Base-by-base conservation (phyloP, 2,329 filamentous ascomycete genomes). In the Chaetomiaceae sp. region DNA sequence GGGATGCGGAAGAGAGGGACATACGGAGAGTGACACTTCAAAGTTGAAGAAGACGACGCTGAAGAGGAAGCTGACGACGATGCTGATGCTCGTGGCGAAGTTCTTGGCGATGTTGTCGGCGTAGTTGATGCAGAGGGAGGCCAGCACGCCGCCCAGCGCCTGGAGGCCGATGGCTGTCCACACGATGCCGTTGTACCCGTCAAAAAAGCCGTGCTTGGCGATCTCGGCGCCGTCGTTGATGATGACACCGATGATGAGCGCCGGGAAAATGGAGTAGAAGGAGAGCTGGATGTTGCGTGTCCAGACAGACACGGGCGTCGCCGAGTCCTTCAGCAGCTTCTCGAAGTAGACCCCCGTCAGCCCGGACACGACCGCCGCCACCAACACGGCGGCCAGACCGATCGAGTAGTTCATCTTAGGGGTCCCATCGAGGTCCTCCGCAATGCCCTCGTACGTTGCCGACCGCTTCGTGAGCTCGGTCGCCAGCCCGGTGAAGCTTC, bases 201-300 rank as follows among this genome's bases (percentile, higher is more conserved):
- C 86, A 60, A 99, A 97, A 69, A 97, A 95, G 12, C 93, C 93
- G 55, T 88, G 83, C 66, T 86, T 82, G 21, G 85, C 78, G 57
- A 99, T 90, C 35, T 87, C 85, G 54, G 84, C 81, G 21, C 92
- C 93, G 59, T 99, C 93, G 57, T 89, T 87, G 70, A 88, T 87
- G 3, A 95, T 71, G 5, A 97, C 85, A 1, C 92, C 93, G 46
- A 95, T 77, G 51, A 97, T 82, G 0, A 96, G 75, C 1, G 91
- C 87, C 0, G 92, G 89, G 61, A 96, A 92, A 1, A 97, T 75
- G 1, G 91, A 96, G 72, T 96, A 99, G 64, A 96, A 88, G 1
- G 90, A 91, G 20, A 99, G 74, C 68, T 99, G 93, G 41, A 96
- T 86, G 66, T 97, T 99, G 55, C 93, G 85, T 38, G 93, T 85